Evolutionary conservation across 768 basidiomycete genomes (phyloP).

Genomic region (Suillus discolor): DNA sequence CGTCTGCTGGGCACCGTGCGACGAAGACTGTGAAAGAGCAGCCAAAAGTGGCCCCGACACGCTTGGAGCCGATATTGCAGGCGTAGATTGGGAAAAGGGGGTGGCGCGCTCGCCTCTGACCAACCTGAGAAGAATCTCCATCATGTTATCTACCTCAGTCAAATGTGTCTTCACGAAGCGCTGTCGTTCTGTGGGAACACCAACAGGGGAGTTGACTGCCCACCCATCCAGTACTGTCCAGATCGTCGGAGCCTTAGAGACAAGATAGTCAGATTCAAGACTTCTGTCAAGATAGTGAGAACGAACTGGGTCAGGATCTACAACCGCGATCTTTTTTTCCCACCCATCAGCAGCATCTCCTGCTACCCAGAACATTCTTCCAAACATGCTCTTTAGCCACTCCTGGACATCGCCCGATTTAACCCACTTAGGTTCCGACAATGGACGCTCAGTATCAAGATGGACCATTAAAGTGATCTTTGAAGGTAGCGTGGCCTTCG

Average conservation of each 20-base stretch:
- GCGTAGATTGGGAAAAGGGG: conserved; percentile 64
- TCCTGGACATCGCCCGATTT: conserved; percentile 93
- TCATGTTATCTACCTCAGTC: conserved; percentile 81
- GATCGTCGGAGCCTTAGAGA: conserved; percentile 81
- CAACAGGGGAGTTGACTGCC: conserved; percentile 83
- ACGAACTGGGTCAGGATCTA: conserved; percentile 93
- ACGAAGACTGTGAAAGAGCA: conserved; percentile 72
- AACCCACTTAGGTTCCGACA: conserved; percentile 97
- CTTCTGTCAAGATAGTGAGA: conserved; percentile 7
- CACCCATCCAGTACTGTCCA: conserved; percentile 89
- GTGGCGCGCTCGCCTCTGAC: conserved; percentile 87
- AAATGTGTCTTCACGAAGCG: conserved; percentile 90
- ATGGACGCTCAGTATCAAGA: conserved; percentile 84
- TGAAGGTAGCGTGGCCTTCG: conserved; percentile 51
- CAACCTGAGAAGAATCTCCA: conserved; percentile 91
- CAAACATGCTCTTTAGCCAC: conserved; percentile 89
- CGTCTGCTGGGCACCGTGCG: conserved; percentile 88
- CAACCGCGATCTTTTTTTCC: conserved; percentile 91
- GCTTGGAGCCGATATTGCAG: conserved; percentile 61
- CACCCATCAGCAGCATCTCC: conserved; percentile 87
- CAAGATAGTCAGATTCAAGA: conserved; percentile 6
- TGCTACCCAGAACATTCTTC: conserved; percentile 84
- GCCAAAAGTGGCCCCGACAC: conserved; percentile 71
- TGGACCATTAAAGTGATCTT: conserved; percentile 70
- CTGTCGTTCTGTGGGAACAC: conserved; percentile 73